Evolutionary conservation across 805 yeast species (phyloP).

Genomic region (Allodekkera sacchari): DNA sequence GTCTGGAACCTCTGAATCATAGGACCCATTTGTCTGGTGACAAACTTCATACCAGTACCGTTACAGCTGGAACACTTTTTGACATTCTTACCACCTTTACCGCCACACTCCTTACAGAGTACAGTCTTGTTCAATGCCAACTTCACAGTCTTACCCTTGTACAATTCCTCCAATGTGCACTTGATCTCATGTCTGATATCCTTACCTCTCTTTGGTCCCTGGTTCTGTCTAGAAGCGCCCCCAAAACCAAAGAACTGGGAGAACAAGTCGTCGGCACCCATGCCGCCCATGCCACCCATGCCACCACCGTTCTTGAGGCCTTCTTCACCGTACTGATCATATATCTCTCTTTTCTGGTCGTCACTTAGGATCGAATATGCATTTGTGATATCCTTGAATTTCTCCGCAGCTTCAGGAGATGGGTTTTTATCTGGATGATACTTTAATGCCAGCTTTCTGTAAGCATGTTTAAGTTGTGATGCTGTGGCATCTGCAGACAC

Average conservation of each 20-base stretch:
- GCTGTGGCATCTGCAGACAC: conserved; percentile 64
- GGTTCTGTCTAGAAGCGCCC: conserved; percentile 54
- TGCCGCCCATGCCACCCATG: conserved; percentile 49
- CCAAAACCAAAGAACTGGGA: conserved; percentile 51
- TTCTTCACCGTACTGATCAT: conserved; percentile 88
- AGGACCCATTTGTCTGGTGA: conserved; percentile 98
- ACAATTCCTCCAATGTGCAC: conserved; percentile 87
- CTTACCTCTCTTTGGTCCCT: conserved; percentile 83
- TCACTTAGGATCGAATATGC: conserved; percentile 89
- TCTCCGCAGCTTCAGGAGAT: conserved; percentile 88
- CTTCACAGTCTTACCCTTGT: conserved; percentile 89
- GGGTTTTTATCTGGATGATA: conserved; percentile 82
- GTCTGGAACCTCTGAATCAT: conserved; percentile 98
- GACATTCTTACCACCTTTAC: conserved; percentile 93
- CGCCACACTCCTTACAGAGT: conserved; percentile 81
- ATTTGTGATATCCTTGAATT: conserved; percentile 81
- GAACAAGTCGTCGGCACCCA: conserved; percentile 44
- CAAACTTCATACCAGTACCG: conserved; percentile 87
- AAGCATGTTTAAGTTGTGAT: conserved; percentile 69
- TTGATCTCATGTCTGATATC: conserved; percentile 85
- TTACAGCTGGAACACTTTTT: conserved; percentile 80
- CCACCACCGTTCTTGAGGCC: conserved; percentile 79
- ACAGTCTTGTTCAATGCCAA: conserved; percentile 90
- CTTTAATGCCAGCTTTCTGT: conserved; percentile 72
- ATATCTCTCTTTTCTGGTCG: conserved; percentile 77